Evolutionary conservation across 1,284 basidiomycete genomes (phyloP), one percentile per base, ranked within the genome.

Genomic region (Malassezia japonica): DNA sequence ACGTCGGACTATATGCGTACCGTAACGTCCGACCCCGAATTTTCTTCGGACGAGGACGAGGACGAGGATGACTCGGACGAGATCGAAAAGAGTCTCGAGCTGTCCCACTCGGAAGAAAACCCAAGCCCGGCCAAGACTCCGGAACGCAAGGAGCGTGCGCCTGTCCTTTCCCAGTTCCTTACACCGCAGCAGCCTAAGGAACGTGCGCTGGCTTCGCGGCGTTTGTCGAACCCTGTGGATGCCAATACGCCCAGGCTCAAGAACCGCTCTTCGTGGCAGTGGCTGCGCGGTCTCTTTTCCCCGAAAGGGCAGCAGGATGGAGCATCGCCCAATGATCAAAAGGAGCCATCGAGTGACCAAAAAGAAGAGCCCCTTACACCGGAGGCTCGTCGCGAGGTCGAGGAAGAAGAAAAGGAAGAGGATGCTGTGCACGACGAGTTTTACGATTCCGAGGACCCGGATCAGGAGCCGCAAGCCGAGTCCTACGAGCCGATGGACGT

Each of bases 211-310:
- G 28, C 25, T 8, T 8, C 24, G 16, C 39, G 40, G 16, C 49
- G 49, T 10, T 31, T 42, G 28, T 39, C 41, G 3, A 16, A 33
- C 13, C 27, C 28, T 7, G 10, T n/a, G 13, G 8, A 8, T n/a
- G 10, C 38, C 18, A 8, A 13, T n/a, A 40, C 38, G 12, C 23
- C 38, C 1, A 23, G 3, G 18, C 18, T 48, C 25, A 35, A 34
- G 23, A 33, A 41, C 24, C 32, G 38, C 6, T 36, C 33, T 2
- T 53, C 50, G 15, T 53, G 50, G 50, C 38, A 42, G 12, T 53
- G 50, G 50, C 46, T 53, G 18, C 45, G 40, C 3, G 16, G n/a
- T 13, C 24, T 44, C 33, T 33, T 44, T 33, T 10, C 28, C 21
- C 23, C 25, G 27, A 6, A 10, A 6, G 27, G 6, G 5, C 16